Evolutionary conservation across 345 rosid species (phyloP).

Genomic region (Rhodamnia argentea): DNA sequence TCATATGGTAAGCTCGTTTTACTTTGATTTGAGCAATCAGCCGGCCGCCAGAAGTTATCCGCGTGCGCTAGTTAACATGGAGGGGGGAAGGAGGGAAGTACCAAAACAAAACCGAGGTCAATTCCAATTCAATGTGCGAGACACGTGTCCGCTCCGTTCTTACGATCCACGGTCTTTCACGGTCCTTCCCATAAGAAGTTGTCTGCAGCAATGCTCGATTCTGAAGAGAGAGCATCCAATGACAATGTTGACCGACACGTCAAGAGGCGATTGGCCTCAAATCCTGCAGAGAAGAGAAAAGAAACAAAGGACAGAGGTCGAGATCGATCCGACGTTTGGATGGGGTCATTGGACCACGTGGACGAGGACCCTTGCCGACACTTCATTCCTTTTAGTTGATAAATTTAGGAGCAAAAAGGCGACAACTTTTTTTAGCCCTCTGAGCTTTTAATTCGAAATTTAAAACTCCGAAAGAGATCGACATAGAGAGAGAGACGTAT

Average conservation of each 20-base stretch:
- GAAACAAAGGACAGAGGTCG: background rate
- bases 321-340: background rate
- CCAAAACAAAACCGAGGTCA: too few relatives aligned
- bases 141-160: background rate
- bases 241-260: background rate
- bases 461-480: background rate
- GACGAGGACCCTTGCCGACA: background rate
- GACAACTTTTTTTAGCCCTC: background rate
- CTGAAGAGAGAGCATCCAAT: background rate
- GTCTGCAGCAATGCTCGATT: background rate
- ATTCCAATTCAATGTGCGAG: background rate
- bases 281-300: background rate
- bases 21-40: background rate
- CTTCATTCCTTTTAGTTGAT: background rate
- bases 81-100: background rate
- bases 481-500: background rate
- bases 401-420: background rate
- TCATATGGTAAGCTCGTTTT: background rate
- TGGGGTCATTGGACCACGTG: background rate
- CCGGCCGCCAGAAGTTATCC: background rate
- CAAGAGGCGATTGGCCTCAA: background rate
- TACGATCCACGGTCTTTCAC: background rate
- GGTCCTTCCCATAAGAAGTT: background rate
- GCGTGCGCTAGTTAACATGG: background rate
- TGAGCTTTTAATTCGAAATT: background rate